These are phyloP conservation scores for Rosa lucieae DNA, from an alignment of 306 rosid genomes.

Conservation along the genomic window DNA sequence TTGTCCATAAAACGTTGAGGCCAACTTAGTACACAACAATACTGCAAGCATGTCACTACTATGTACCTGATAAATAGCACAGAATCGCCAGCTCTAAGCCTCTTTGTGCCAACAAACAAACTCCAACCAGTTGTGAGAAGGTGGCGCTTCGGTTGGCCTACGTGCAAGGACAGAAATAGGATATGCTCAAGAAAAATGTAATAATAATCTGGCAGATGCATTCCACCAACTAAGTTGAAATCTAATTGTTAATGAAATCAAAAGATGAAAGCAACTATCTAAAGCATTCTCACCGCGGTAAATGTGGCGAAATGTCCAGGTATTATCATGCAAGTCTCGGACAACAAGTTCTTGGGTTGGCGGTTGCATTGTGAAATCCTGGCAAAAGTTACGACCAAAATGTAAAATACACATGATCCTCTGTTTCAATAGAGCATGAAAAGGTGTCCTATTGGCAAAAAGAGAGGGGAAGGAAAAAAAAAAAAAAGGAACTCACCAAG, in stretches of 20 bases:
- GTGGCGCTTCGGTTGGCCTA: slow-evolving; percentile 97
- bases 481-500: slow-evolving; percentile 44
- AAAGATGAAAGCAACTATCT: background rate
- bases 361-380: slow-evolving; percentile 93
- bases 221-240: background rate
- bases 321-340: slow-evolving; percentile 83
- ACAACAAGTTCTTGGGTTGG: slow-evolving; percentile 89
- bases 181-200: background rate
- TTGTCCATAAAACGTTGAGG: background rate
- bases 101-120: slow-evolving; percentile 79
- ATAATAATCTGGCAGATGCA: background rate
- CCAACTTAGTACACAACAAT: background rate
- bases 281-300: slow-evolving; percentile 68
- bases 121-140: slow-evolving; percentile 99
- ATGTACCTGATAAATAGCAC: slow-evolving; percentile 85
- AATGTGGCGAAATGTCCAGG: slow-evolving; percentile 93
- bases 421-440: background rate
- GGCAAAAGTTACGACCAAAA: slow-evolving; percentile 14
- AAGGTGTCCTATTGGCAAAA: background rate
- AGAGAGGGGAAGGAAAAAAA: slow-evolving; percentile 1
- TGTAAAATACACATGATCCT: slow-evolving; percentile 5
- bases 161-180: slow-evolving; percentile 12
- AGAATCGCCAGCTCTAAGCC: slow-evolving; percentile 94
- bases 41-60: background rate
- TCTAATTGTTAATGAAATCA: background rate